Evolutionary conservation across 306 rosid species (phyloP), one percentile per base, ranked within the genome.

Genomic region (Trichosanthes cucumerina): DNA sequence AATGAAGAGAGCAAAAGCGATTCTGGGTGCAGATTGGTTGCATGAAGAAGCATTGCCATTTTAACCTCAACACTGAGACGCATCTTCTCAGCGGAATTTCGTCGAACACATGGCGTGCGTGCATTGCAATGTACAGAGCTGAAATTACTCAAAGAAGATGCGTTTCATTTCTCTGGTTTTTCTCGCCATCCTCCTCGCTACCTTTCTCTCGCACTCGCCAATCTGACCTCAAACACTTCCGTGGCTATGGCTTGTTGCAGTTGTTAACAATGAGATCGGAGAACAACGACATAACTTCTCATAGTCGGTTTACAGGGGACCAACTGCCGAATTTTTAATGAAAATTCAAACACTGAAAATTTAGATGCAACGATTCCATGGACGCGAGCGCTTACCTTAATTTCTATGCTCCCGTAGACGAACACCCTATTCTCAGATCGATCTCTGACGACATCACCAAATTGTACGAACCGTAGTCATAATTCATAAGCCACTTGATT

Each of bases 61-160:
- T 79, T 16, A 87, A 81, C 80, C 78, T 82, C 9, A 79, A 44
- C 54, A 34, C 11, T 68, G 34, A 52, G 52, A 79, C 68, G 79
- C 92, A 88, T 87, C 44, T 65, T 89, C 89, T 62, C 24, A 79
- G 24, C 54, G 73, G 81, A 83, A 78, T 69, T 83, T 80, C 81
- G 83, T 85, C 97, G 72, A 92, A 86, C 90, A 86, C 0, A 59
- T 83, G 21, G 76, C 78, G 82, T 44, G 88, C 93, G 13, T 46
- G 18, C 78, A 73, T 73, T 31, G 31, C 14, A 15, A 28, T 31
- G 15, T 19, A 9, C 8, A 18, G 10, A 47, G 38, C 23, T 9
- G 3, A 21, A 28, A 56, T 21, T 21, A 56, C 28, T 21, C 9
- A 56, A 7, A 21, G 26, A 21, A 56, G 63, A 56, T 1, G 63